Percentiles rank a stretch among this genome's conserved stretches.
phyloP scores from a whole-genome alignment of 2,329 filamentous ascomycete species.

The Neonectria coccinea region DNA sequence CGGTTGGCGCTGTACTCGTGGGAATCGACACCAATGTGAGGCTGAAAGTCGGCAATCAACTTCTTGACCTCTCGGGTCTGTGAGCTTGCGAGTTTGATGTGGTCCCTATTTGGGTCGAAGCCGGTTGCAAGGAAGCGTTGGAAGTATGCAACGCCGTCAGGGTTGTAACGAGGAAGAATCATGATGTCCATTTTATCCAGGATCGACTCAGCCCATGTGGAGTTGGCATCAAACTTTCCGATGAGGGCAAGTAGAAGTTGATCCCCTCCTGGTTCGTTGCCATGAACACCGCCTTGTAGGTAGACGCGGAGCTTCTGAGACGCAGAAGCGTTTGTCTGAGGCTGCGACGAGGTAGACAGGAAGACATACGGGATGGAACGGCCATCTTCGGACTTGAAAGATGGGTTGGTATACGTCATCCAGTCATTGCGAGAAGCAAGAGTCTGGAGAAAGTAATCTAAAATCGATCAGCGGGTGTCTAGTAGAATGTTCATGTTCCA shows the following conservation, averaged over 20 bases:
- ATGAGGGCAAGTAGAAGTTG: constrained; percentile 47
- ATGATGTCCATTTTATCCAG: constrained; percentile 47
- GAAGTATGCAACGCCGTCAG: constrained; percentile 51
- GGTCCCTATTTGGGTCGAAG: constrained; percentile 50
- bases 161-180: constrained; percentile 49
- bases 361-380: constrained; percentile 39
- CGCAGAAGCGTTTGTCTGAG: too few relatives aligned
- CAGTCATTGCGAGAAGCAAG: constrained; percentile 39
- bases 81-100: constrained; percentile 48
- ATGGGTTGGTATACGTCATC: constrained; percentile 39
- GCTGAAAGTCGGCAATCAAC: constrained; percentile 43
- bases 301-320: constrained; percentile 46
- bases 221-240: constrained; percentile 46
- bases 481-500: too few relatives aligned
- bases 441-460: constrained; percentile 38
- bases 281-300: constrained; percentile 49
- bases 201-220: constrained; percentile 45
- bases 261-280: constrained; percentile 50
- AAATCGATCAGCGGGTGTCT: neutral
- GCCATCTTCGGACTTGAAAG: constrained; percentile 40
- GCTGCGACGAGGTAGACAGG: constrained; percentile 17
- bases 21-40: constrained; percentile 50
- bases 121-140: constrained; percentile 47
- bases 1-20: constrained; percentile 47
- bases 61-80: constrained; percentile 49